A percentile compares a stretch with the other conserved stretches of the same genome.
These are phyloP conservation scores for Aspergillus spinulosporus DNA, from an alignment of 2,329 filamentous ascomycete genomes.

Conservation along the genomic window DNA sequence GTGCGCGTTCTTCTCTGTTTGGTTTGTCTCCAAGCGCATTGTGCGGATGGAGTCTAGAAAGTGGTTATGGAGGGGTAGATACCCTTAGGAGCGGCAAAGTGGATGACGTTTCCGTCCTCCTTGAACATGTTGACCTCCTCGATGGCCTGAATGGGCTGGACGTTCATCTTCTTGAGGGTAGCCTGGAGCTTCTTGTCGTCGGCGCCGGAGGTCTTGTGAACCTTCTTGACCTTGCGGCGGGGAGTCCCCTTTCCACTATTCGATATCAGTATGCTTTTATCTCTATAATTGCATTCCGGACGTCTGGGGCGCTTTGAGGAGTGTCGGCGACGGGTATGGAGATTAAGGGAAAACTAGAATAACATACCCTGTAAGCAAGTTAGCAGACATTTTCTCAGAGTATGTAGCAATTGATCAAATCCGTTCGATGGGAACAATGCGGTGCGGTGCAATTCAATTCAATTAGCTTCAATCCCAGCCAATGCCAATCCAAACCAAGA, in stretches of 20 bases:
- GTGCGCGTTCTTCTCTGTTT: neutral
- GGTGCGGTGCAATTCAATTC: neutral
- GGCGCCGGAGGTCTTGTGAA: constrained; percentile 84
- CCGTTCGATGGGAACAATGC: neutral
- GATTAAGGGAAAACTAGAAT: neutral
- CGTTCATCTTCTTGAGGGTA: constrained; percentile 98
- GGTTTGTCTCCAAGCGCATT: no score
- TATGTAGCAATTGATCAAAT: neutral
- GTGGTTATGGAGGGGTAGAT: constrained; percentile 20
- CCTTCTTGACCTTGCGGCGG: constrained; percentile 97
- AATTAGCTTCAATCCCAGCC: neutral
- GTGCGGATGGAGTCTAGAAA: no score
- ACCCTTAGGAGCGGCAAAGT: constrained; percentile 98
- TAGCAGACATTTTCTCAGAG: neutral
- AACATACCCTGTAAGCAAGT: constrained; percentile 5
- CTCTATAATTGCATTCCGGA: neutral
- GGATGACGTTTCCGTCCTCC: constrained; percentile 98
- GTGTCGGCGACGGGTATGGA: neutral
- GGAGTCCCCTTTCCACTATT: constrained; percentile 93
- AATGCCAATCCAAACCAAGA: no score
- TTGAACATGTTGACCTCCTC: constrained; percentile 99
- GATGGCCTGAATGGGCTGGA: constrained; percentile 98
- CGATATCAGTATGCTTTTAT: constrained; percentile 1
- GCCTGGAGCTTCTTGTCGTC: constrained; percentile 99
- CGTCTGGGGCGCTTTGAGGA: neutral